Evolutionary conservation across 2,329 filamentous ascomycete species (phyloP).

Genomic region (Exophiala bonariae): DNA sequence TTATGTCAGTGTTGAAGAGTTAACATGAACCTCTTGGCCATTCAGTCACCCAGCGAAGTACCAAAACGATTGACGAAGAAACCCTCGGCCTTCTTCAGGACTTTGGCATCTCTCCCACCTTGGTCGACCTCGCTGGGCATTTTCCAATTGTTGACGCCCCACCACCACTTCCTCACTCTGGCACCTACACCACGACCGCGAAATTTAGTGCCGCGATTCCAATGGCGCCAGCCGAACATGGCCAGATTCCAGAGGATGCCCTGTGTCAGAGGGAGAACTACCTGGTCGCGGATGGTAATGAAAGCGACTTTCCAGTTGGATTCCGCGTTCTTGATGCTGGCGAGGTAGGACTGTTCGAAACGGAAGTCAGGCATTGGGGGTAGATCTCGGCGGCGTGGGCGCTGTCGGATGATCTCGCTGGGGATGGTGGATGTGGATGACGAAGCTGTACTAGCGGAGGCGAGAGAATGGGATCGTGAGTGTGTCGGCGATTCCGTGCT

Average conservation of each 20-base stretch:
- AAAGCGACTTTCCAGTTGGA: conserved; percentile 76
- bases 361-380: conserved; percentile 78
- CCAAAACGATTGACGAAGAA: conserved; percentile 29
- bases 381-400: conserved; percentile 50
- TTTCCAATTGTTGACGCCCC: conserved; percentile 86
- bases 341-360: conserved; percentile 97
- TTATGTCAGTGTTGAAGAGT: too few species aligned
- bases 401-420: conserved; percentile 46
- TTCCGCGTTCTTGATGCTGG: conserved; percentile 78
- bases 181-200: conserved; percentile 74
- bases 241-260: conserved; percentile 85
- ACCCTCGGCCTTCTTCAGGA: conserved; percentile 42
- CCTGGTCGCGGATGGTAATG: conserved; percentile 88
- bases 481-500: conserved; percentile 17
- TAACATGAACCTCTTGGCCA: too few species aligned
- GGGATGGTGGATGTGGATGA: conserved; percentile 45
- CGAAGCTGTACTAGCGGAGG: conserved; percentile 28
- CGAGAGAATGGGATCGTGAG: conserved; percentile 42
- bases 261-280: conserved; percentile 78
- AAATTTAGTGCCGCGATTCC: conserved; percentile 77
- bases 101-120: conserved; percentile 31
- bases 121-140: conserved; percentile 50
- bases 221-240: conserved; percentile 83
- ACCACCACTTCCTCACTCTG: conserved; percentile 87
- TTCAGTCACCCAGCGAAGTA: conserved; percentile 25